Evolutionary conservation across 257 asterid genomes (phyloP).

Genomic region (Striga asiatica): DNA sequence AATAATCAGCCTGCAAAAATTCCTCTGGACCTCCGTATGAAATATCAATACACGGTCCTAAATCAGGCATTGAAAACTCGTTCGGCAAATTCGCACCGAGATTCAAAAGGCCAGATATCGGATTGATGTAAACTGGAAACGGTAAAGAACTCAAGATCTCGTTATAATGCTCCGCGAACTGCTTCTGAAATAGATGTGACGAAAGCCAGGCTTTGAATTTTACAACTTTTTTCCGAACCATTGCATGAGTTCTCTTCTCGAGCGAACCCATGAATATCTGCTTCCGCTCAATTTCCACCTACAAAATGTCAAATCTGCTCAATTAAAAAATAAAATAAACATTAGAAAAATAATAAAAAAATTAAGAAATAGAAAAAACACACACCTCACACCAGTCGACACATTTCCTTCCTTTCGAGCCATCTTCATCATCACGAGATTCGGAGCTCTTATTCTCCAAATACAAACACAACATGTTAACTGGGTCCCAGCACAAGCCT

Average conservation of each 20-base stretch:
- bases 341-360: not conserved
- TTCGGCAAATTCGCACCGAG: constrained; percentile 61
- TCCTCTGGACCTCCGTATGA: constrained; percentile 78
- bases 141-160: constrained; percentile 68
- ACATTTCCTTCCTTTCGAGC: constrained; percentile 29
- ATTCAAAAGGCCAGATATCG: constrained; percentile 72
- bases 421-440: constrained; percentile 30
- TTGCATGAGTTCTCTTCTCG: constrained; percentile 58
- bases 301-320: constrained; percentile 22
- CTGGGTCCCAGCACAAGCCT: constrained; percentile 77
- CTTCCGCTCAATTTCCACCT: constrained; percentile 75
- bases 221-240: constrained; percentile 41
- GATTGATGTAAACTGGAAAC: constrained; percentile 73
- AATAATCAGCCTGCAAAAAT: constrained; percentile 49
- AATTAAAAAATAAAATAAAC: not conserved
- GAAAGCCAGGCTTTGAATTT: constrained; percentile 81
- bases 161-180: constrained; percentile 67
- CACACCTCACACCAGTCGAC: constrained; percentile 98
- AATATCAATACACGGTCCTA: constrained; percentile 77
- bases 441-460: constrained; percentile 57
- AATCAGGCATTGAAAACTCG: constrained; percentile 48
- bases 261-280: constrained; percentile 73
- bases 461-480: constrained; percentile 59
- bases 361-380: not conserved
- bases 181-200: constrained; percentile 60